A percentile compares a stretch with the other conserved stretches of the same genome.
These are phyloP conservation scores for Carex littledalei DNA, from an alignment of 176 grass and related monocot species.

Conservation along the genomic window DNA sequence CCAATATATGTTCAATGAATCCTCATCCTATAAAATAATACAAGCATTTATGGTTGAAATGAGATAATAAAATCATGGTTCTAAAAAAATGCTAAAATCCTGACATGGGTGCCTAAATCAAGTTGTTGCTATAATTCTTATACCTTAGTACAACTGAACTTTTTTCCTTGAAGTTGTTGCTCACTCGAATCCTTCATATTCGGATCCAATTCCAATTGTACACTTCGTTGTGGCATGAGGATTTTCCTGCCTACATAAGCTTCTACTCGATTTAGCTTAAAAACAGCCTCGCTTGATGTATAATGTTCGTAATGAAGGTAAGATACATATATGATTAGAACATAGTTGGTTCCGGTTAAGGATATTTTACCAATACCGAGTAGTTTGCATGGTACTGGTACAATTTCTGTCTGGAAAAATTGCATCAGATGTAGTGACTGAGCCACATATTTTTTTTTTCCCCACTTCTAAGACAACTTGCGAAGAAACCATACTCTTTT, in stretches of 20 bases:
- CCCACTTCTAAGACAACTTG: not conserved
- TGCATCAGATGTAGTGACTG: not conserved
- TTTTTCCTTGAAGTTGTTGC: constrained; percentile 22
- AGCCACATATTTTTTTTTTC: not conserved
- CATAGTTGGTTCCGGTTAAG: not conserved
- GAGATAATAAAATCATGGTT: not conserved
- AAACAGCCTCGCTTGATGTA: not conserved
- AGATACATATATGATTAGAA: not conserved
- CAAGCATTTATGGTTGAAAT: not conserved
- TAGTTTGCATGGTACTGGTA: not conserved
- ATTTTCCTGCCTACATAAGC: not conserved
- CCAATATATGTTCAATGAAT: too few relatives aligned
- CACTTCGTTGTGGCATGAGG: constrained; percentile 30
- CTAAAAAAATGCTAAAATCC: not conserved
- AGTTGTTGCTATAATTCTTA: not conserved
- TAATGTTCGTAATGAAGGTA: not conserved
- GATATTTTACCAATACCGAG: not conserved
- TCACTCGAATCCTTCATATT: constrained; percentile 31
- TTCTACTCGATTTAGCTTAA: constrained; percentile 7
- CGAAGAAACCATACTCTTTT: not conserved
- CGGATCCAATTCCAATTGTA: constrained; percentile 30
- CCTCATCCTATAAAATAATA: not conserved
- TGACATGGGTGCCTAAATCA: not conserved
- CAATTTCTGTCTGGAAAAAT: not conserved
- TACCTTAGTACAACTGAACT: constrained; percentile 35